Base-by-base conservation (phyloP, 768 basidiomycete genomes). In the Suillus clintonianus region DNA sequence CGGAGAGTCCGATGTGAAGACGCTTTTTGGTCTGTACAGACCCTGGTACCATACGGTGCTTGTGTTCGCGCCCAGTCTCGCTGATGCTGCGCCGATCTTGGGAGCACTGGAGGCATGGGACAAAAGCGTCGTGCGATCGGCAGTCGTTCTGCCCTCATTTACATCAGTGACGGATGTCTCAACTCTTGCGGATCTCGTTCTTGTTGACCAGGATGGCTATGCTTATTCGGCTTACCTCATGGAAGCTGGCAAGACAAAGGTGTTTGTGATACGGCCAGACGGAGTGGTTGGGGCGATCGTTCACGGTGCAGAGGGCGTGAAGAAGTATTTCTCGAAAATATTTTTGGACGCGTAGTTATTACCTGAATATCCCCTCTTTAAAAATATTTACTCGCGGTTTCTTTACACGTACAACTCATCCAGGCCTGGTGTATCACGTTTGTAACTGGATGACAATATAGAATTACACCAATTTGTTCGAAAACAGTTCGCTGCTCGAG, bases 231-330 rank as follows among this genome's bases (percentile, higher is more conserved):
- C 74, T 1, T 82, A 82, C 68, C 69, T 69, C 55, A 69, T 75
- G 15, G 64, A 62, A 24, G 70, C 72, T 22, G 72, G 71, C 8
- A 76, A 75, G 51, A 66, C 68, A 6, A 64, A 77, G 19, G 73
- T 74, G 5, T 70, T 80, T 27, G 61, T 63, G 7, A 71, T 83
- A 17, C 69, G 82, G 19, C 82, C 81, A 0, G 81, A 83, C 67
- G 80, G 78, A 6, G 72, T 79, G 14, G 67, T 83, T 32, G 82
- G 81, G 11, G 80, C 78, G 3, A 71, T 80, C 37, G 77, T 78
- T 2, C 45, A 37, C 8, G 54, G 59, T 5, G 65, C 30, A 9
- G 62, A 57, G 17, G 61, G 62, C 5, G 22, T 68, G 50, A n/a
- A n/a, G n/a, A n/a, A 59, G 30, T 68, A 67, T 41, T 67, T 68